Conservation (phyloP, 2,329 filamentous ascomycete species). For the Bertia moriformis region DNA sequence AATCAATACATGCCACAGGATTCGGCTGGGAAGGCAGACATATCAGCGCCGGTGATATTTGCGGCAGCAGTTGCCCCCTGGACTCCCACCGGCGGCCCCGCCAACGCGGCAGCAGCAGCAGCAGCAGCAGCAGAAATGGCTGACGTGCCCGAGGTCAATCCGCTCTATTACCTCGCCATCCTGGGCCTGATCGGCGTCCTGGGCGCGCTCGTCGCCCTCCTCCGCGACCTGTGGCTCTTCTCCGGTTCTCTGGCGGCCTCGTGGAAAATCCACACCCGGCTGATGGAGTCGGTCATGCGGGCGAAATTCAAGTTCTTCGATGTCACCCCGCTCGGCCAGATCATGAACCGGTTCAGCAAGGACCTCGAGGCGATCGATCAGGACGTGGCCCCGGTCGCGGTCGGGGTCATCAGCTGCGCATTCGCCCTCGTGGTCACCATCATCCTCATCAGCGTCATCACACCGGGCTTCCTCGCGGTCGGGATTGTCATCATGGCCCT, state of each 20-base stretch:
- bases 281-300: slow-evolving; percentile 68
- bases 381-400: slow-evolving; percentile 83
- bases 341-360: slow-evolving; percentile 98
- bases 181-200: slow-evolving; percentile 68
- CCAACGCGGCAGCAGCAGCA: too few relatives aligned
- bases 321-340: slow-evolving; percentile 80
- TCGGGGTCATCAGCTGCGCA: slow-evolving; percentile 53
- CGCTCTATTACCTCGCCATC: slow-evolving; percentile 67
- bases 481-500: slow-evolving; percentile 70
- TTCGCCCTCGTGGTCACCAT: slow-evolving; percentile 69
- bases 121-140: too few relatives aligned
- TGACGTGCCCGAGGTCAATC: slow-evolving; percentile 50
- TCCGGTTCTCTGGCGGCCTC: slow-evolving; percentile 82
- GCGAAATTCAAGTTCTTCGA: slow-evolving; percentile 98
- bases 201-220: slow-evolving; percentile 68
- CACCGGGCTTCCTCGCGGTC: slow-evolving; percentile 78
- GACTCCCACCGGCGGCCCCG: slow-evolving; percentile 21
- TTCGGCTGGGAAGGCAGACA: not conserved
- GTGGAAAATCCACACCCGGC: slow-evolving; percentile 61
- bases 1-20: slow-evolving; percentile 61
- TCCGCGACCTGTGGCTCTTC: slow-evolving; percentile 79
- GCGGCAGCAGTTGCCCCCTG: slow-evolving; percentile 5
- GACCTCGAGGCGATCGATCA: slow-evolving; percentile 91
- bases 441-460: slow-evolving; percentile 73
- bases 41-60: not conserved